These are phyloP conservation scores for Erodium maritimum DNA, from an alignment of 345 rosid genomes.

Conservation along the genomic window DNA sequence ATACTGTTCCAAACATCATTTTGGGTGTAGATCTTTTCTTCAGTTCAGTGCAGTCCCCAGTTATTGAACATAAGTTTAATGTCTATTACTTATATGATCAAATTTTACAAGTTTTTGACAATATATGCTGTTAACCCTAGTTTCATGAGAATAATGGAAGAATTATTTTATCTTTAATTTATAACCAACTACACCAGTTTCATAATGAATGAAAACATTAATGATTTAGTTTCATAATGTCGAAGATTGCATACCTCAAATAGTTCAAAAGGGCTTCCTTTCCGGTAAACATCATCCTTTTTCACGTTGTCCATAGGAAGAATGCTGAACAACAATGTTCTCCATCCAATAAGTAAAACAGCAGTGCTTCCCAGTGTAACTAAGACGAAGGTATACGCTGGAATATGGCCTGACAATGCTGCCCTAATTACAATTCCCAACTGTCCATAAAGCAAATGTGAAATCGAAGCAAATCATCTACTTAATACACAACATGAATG, in stretches of 20 bases:
- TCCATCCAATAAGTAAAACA: conserved; percentile 71
- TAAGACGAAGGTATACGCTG: conserved; percentile 37
- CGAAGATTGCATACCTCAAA: conserved; percentile 48
- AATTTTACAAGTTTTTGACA: too few species aligned
- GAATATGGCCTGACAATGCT: conserved; percentile 43
- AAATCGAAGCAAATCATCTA: not conserved
- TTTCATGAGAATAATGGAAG: too few species aligned
- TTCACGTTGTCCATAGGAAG: conserved; percentile 41
- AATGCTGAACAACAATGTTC: conserved; percentile 32
- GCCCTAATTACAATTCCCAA: conserved; percentile 33
- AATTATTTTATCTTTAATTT: too few species aligned
- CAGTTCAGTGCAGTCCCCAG: too few species aligned
- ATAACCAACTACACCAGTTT: too few species aligned
- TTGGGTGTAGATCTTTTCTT: too few species aligned
- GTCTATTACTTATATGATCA: too few species aligned
- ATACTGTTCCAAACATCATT: too few species aligned
- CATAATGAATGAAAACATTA: too few species aligned
- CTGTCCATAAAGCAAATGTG: conserved; percentile 18
- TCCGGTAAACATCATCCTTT: conserved; percentile 58
- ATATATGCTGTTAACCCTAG: too few species aligned
- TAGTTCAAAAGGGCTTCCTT: conserved; percentile 78
- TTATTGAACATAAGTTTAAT: too few species aligned
- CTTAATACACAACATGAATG: not conserved
- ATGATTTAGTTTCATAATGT: too few species aligned
- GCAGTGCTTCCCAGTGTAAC: conserved; percentile 22